Evolutionary conservation across 257 asterid species (phyloP).

Genomic region (Solanum lycopersicoides): DNA sequence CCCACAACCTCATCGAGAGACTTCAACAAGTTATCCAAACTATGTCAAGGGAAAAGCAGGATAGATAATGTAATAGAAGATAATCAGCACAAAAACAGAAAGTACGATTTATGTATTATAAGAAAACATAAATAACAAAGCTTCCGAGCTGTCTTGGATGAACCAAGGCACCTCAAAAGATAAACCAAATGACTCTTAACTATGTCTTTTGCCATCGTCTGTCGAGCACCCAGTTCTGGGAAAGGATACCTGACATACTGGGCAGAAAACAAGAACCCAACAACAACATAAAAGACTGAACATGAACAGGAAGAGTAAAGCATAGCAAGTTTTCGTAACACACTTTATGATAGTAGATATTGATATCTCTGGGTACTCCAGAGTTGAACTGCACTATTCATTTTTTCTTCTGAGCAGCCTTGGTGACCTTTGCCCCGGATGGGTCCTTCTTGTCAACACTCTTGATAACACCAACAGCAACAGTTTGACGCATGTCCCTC

Average conservation of each 20-base stretch:
- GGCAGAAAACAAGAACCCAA: conserved; percentile 12
- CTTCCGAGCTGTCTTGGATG: neutral
- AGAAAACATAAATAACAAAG: neutral
- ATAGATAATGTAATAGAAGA: neutral
- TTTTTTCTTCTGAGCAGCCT: conserved; percentile 78
- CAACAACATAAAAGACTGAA: neutral
- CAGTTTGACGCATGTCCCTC: conserved; percentile 73
- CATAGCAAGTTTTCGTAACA: neutral
- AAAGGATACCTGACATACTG: conserved; percentile 10
- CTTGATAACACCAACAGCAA: conserved; percentile 72
- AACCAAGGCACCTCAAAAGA: conserved; percentile 1
- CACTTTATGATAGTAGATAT: conserved; percentile 1
- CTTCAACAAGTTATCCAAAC: neutral
- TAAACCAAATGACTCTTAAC: neutral
- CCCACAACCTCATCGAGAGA: neutral
- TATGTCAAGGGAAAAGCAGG: no score
- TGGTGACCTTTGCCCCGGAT: conserved; percentile 62
- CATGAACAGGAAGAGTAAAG: neutral
- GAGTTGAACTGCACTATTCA: conserved; percentile 19
- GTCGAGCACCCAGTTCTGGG: conserved; percentile 35
- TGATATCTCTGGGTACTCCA: neutral
- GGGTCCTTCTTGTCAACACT: conserved; percentile 70
- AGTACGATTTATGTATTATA: neutral
- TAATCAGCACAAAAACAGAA: neutral
- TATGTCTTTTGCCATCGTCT: conserved; percentile 20